Conservation (phyloP, 345 rosid genomes). For the Adansonia digitata region DNA sequence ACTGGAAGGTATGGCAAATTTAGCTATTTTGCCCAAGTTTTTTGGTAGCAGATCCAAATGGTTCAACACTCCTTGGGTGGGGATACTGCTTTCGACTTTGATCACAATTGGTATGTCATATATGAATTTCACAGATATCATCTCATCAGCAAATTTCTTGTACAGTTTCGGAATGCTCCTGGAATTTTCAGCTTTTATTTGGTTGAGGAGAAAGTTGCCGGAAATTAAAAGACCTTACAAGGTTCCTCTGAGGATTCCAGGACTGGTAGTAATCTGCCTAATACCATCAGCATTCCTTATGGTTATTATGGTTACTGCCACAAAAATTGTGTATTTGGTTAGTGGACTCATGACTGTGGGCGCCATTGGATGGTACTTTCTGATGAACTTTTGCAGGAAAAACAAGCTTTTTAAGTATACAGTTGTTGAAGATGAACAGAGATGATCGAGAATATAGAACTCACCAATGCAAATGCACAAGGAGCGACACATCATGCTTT, state of each 20-base stretch:
- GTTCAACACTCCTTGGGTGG: background rate
- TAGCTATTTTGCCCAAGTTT: background rate
- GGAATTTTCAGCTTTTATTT: background rate
- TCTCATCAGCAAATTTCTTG: background rate
- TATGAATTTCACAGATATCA: background rate
- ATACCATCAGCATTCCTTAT: background rate
- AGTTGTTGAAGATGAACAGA: background rate
- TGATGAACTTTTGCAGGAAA: background rate
- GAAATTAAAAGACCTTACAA: background rate
- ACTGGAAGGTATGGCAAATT: background rate
- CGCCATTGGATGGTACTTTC: background rate
- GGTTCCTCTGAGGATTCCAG: background rate
- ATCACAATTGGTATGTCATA: background rate
- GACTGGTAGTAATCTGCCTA: background rate
- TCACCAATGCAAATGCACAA: too few relatives aligned
- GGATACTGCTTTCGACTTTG: background rate
- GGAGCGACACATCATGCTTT: too few relatives aligned
- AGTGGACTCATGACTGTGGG: background rate
- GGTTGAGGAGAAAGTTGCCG: background rate
- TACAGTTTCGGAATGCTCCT: background rate
- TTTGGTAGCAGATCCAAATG: background rate
- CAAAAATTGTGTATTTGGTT: background rate
- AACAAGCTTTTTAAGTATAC: background rate
- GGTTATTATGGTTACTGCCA: background rate
- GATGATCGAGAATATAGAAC: background rate